Evolutionary conservation across 306 rosid genomes (phyloP), one percentile per base, ranked within the genome.

Genomic region (Ammopiptanthus mongolicus): DNA sequence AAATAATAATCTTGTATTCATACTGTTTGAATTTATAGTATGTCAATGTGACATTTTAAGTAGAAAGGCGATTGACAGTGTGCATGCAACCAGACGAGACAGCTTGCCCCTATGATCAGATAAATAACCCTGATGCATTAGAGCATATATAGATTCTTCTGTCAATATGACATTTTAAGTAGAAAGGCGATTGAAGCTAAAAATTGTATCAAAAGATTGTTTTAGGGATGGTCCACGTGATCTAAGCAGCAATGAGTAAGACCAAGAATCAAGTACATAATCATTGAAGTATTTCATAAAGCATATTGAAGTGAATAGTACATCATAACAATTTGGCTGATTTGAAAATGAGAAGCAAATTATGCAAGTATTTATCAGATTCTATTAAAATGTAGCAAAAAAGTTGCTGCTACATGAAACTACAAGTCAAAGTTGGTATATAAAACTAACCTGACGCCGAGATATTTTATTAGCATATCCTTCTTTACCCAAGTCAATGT

Each of bases 401-500:
- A 15, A 5, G 8, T 69, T 67, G 58, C 73, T 7, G 46, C 60
- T 8, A 37, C 66, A 58, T 62, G 50, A 51, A 56, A 59, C 31
- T 48, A 34, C 9, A 65, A 53, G 53, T 34, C 33, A 39, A 71
- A 29, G 41, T 59, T 41, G 22, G 61, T 51, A 69, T 41, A 52
- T 71, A 63, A 65, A 65, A 75, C 86, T 46, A 76, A 96, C 99
- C 98, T 96, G 98, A 23, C 87, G 91, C 25, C 99, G 90, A 80
- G 99, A 96, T 79, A 92, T 86, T 85, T 87, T 85, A 63, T 89
- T 92, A 23, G 86, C 79, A 31, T 68, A 62, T n/a, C 96, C 87
- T 74, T 82, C 99, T 80, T 80, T 92, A 76, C 97, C 81, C 84
- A 96, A 87, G 88, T 96, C 98, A 83, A 96, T 88, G 82, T 96